Evolutionary conservation across 352 stramenopile genomes (phyloP).

Genomic region (Phytopythium oedochilum): DNA sequence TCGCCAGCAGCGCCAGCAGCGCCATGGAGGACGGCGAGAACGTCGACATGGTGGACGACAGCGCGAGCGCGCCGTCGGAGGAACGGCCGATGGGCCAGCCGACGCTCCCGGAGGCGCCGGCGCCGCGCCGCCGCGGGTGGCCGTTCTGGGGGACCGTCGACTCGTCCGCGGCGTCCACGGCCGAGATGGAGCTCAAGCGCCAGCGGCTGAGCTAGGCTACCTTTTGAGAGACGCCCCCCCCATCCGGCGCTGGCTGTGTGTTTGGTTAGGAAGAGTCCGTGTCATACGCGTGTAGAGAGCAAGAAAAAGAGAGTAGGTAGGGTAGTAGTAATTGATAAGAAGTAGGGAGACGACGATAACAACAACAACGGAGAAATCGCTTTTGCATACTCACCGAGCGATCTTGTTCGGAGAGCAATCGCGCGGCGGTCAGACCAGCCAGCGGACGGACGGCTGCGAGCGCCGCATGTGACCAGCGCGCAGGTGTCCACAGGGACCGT

Average conservation of each 20-base stretch:
- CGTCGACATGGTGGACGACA: slow-evolving; percentile 22
- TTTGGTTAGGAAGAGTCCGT: slow-evolving; percentile 3
- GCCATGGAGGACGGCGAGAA: slow-evolving; percentile 24
- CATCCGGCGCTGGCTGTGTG: neutral
- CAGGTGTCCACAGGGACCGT: too few relatives aligned
- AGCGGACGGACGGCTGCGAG: too few relatives aligned
- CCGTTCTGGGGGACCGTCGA: slow-evolving; percentile 23
- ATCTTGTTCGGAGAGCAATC: too few relatives aligned
- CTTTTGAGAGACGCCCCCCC: neutral
- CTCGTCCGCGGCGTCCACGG: slow-evolving; percentile 11
- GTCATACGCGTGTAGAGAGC: neutral
- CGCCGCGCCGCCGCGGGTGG: slow-evolving; percentile 24
- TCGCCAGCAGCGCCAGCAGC: slow-evolving; percentile 7
- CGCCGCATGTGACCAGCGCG: too few relatives aligned
- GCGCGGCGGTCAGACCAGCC: too few relatives aligned
- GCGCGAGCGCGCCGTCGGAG: neutral
- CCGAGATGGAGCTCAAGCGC: slow-evolving; percentile 36
- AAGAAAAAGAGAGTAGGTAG: neutral
- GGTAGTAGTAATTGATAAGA: neutral
- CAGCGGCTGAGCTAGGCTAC: slow-evolving; percentile 23
- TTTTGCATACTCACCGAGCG: neutral
- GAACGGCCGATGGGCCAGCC: neutral
- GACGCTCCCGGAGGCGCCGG: slow-evolving; percentile 7
- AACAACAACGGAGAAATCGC: neutral
- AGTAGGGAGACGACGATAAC: neutral